A percentile compares a stretch with the other conserved stretches of the same genome.
These are phyloP conservation scores for Corchorus olitorius DNA, from an alignment of 345 rosid species.

Conservation along the genomic window DNA sequence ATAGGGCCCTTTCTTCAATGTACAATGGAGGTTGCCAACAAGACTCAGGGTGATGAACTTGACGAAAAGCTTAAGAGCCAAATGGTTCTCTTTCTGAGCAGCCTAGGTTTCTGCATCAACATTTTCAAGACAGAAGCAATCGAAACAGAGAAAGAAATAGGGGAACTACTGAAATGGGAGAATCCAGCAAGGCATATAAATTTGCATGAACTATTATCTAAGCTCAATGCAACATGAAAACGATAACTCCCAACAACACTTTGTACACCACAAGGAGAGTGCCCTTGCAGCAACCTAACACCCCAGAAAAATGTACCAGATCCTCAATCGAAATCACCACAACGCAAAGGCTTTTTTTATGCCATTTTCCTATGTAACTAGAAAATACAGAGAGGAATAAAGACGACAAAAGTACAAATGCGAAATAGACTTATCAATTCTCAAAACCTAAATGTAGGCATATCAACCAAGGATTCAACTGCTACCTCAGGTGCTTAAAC, in stretches of 20 bases:
- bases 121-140: conserved; percentile 50
- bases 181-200: conserved; percentile 37
- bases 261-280: not conserved
- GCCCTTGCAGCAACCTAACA: not conserved
- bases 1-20: conserved; percentile 40
- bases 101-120: conserved; percentile 60
- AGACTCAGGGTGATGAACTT: conserved; percentile 32
- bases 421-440: not conserved
- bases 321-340: not conserved
- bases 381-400: not conserved
- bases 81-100: conserved; percentile 40
- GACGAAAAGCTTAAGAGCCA: conserved; percentile 43
- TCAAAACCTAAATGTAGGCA: not conserved
- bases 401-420: not conserved
- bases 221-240: conserved; percentile 18
- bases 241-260: not conserved
- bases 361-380: not conserved
- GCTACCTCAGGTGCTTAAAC: conserved; percentile 4
- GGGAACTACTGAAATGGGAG: conserved; percentile 48
- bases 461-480: not conserved
- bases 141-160: conserved; percentile 46
- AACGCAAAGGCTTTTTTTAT: not conserved
- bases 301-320: not conserved
- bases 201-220: conserved; percentile 30
- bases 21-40: conserved; percentile 32